Evolutionary conservation across 2,329 filamentous ascomycete genomes (phyloP).

Genomic region (Verticillium longisporum): DNA sequence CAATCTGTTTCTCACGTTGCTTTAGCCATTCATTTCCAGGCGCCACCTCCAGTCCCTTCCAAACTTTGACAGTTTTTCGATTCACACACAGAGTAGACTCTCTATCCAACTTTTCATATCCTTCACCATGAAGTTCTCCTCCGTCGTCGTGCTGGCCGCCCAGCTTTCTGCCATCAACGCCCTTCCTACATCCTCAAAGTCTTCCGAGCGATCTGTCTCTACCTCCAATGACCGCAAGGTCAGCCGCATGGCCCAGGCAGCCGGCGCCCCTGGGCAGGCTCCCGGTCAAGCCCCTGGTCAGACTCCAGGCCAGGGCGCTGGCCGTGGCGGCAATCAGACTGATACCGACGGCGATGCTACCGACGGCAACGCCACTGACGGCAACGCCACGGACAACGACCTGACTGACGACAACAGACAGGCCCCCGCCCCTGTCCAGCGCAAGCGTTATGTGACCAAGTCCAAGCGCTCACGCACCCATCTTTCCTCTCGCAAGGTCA

Average conservation of each 20-base stretch:
- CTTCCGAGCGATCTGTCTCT: background rate
- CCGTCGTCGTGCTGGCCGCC: background rate
- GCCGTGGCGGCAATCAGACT: background rate
- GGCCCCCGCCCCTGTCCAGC: background rate
- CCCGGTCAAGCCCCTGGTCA: background rate
- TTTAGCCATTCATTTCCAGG: background rate
- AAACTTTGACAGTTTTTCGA: background rate
- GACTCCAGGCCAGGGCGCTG: constrained; percentile 10
- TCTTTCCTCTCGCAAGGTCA: background rate
- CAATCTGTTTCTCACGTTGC: background rate
- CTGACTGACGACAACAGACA: background rate
- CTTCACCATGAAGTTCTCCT: background rate
- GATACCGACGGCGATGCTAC: background rate
- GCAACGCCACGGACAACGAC: background rate
- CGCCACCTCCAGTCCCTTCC: background rate
- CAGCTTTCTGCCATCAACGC: background rate
- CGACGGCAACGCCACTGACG: background rate
- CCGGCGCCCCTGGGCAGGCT: background rate
- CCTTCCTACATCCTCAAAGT: background rate
- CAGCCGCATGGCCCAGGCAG: background rate
- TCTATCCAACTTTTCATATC: background rate
- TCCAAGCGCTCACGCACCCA: background rate
- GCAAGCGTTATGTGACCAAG: background rate
- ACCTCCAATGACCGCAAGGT: background rate
- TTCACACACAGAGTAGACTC: background rate